phyloP scores from a whole-genome alignment of 139 green algal species.

The Trebouxia sp. region DNA sequence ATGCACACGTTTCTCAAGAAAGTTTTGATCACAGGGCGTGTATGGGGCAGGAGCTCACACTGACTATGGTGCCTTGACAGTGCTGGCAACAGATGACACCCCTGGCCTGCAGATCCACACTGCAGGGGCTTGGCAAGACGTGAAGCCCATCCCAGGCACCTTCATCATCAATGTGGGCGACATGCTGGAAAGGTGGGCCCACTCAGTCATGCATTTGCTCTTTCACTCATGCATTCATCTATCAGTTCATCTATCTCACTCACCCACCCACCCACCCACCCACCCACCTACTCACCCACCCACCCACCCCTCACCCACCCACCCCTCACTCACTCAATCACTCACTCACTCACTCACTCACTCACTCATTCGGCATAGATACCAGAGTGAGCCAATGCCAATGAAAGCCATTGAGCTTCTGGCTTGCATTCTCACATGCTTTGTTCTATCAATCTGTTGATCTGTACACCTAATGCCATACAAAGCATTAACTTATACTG shows the following conservation, averaged over 20 bases:
- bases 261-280: too few relatives aligned
- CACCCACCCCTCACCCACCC: too few relatives aligned
- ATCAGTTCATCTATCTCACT: not conserved
- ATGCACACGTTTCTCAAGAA: too few relatives aligned
- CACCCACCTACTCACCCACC: too few relatives aligned
- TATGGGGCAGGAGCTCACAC: conserved; percentile 77
- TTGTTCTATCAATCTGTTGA: too few relatives aligned
- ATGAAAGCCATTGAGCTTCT: too few relatives aligned
- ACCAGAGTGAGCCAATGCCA: too few relatives aligned
- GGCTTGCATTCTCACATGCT: too few relatives aligned
- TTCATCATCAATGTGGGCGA: conserved; percentile 95
- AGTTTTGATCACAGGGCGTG: conserved; percentile 29
- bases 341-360: not conserved
- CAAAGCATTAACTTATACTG: too few relatives aligned
- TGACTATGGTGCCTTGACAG: conserved; percentile 94
- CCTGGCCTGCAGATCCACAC: conserved; percentile 75
- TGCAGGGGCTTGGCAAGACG: conserved; percentile 67
- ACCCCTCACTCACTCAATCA: too few relatives aligned
- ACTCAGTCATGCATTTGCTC: not conserved
- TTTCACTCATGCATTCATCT: not conserved
- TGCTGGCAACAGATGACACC: conserved; percentile 80
- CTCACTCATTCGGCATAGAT: not conserved
- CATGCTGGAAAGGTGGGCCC: conserved; percentile 83
- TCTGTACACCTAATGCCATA: too few relatives aligned
- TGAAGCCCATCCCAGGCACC: conserved; percentile 55